Evolutionary conservation across 1,284 basidiomycete species (phyloP), one percentile per base, ranked within the genome.

Genomic region (Heterobasidion parviporum): DNA sequence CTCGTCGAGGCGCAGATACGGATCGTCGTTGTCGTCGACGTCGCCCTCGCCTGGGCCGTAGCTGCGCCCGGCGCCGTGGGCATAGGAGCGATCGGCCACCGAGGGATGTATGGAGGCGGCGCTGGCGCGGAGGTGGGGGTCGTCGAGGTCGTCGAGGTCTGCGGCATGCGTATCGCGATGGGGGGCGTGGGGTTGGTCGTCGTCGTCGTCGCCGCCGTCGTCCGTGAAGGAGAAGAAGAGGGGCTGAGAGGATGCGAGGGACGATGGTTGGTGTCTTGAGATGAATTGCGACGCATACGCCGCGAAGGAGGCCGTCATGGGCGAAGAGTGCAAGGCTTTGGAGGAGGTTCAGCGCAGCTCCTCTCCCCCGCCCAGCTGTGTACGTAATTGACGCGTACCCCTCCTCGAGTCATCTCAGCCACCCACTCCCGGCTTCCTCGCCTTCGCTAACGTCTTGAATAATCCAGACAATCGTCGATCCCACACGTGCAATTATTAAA

Each of bases 151-250:
- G 67, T 87, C 85, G 52, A 87, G 71, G 63, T 82, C 79, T 44
- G 72, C 72, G 61, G 78, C 74, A 59, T 72, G 63, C 55, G 26
- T 3, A 26, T 26, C 26, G 26, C 26, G 26, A 26, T 26, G 26
- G 3, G 26, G 26, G 1, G 26, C 26, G 26, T 26, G 26, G 26
- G 26, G 26, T 5, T 26, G 26, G 26, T 26, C 26, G 26, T 26
- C 26, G 26, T 26, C 26, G 26, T 26, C 26, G 57, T 76, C 85
- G 57, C 82, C 76, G 70, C 86, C 77, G 70, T 87, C 83, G 62
- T 85, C 87, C 50, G 83, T 84, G 68, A 89, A 89, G 15, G 87
- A 89, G 75, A 85, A 89, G 75, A 89, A 89, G 67, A 89, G 79
- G 56, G 87, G 87, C 67, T 88, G 86, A 36, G 81, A 83, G 47